Conservation (phyloP, 2,329 filamentous ascomycete genomes). For the Trichoderma sp. region DNA sequence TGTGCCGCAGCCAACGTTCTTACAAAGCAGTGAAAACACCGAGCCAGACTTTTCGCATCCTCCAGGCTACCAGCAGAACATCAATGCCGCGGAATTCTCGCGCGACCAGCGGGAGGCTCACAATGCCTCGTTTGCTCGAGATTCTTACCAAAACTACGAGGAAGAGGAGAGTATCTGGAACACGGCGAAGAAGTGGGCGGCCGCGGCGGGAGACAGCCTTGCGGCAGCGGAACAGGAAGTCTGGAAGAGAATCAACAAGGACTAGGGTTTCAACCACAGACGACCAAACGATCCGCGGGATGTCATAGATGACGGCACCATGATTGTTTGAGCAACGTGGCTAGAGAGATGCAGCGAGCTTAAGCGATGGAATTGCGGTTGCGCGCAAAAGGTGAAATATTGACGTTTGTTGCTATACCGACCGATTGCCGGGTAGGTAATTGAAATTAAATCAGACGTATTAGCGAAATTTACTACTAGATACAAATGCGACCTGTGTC, state of each 20-base stretch:
- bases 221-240: conserved; percentile 61
- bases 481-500: neutral
- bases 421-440: neutral
- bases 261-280: conserved; percentile 34
- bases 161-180: conserved; percentile 54
- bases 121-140: conserved; percentile 35
- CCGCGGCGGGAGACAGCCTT: conserved; percentile 58
- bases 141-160: conserved; percentile 30
- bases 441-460: neutral
- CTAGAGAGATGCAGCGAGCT: neutral
- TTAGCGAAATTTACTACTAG: conserved; percentile 10
- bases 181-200: conserved; percentile 59
- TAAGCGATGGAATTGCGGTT: neutral
- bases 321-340: neutral
- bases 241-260: conserved; percentile 64
- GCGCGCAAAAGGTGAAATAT: neutral
- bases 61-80: conserved; percentile 59
- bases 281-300: neutral
- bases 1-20: conserved; percentile 30
- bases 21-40: conserved; percentile 31
- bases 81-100: conserved; percentile 53
- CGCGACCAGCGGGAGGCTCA: conserved; percentile 49
- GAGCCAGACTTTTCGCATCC: conserved; percentile 45
- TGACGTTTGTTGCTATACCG: neutral
- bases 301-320: neutral